Evolutionary conservation across 768 basidiomycete species (phyloP).

Genomic region (Leccinum fibrillosum): DNA sequence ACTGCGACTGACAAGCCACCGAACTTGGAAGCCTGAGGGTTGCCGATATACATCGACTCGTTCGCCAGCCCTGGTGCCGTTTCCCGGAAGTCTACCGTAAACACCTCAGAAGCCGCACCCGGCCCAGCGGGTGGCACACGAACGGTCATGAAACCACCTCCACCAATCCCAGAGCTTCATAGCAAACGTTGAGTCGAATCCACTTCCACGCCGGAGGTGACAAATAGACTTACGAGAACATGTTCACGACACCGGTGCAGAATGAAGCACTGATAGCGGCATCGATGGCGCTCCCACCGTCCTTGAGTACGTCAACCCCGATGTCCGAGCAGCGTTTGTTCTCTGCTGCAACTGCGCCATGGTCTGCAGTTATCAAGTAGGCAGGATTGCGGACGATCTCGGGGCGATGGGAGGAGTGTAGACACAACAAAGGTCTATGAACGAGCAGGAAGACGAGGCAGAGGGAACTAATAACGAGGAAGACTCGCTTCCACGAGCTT

Average conservation of each 20-base stretch:
- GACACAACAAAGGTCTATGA: not conserved
- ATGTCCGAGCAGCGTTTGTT: constrained; percentile 83
- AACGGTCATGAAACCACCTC: constrained; percentile 84
- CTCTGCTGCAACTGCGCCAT: constrained; percentile 90
- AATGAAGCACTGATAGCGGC: constrained; percentile 77
- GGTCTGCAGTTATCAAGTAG: constrained; percentile 56
- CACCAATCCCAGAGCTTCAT: constrained; percentile 76
- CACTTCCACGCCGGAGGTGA: not conserved
- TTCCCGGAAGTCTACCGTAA: constrained; percentile 85
- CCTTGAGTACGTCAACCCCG: constrained; percentile 71
- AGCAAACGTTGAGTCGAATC: not conserved
- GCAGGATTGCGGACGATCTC: constrained; percentile 43
- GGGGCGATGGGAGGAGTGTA: not conserved
- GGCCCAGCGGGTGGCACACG: constrained; percentile 58
- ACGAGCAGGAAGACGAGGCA: constrained; percentile 12
- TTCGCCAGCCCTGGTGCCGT: constrained; percentile 73
- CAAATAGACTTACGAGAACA: constrained; percentile 69
- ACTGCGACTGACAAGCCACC: constrained; percentile 90
- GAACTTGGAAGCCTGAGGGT: constrained; percentile 50
- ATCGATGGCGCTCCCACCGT: constrained; percentile 90
- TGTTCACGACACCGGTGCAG: constrained; percentile 81
- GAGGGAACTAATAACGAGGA: constrained; percentile 11
- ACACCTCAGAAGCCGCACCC: constrained; percentile 53
- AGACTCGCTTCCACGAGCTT: constrained; percentile 10
- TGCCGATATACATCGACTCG: constrained; percentile 67